Evolutionary conservation across 2,329 filamentous ascomycete genomes (phyloP).

Genomic region (Arthrobotrys sinensis): DNA sequence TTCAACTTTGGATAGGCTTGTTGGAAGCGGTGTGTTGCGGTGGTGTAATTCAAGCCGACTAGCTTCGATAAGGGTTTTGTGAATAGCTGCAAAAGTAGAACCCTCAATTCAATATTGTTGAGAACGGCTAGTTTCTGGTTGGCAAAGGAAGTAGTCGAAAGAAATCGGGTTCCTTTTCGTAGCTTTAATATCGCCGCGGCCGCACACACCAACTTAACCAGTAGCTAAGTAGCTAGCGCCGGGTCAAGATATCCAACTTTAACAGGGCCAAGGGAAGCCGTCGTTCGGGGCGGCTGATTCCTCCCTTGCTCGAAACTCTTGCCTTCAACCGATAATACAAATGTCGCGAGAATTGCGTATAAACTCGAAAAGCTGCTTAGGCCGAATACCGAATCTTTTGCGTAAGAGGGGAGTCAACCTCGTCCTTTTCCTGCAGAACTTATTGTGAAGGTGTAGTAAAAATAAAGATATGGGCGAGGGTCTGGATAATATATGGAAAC

Average conservation of each 20-base stretch:
- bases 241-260: conserved; percentile 51
- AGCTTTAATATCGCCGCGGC: conserved; percentile 51
- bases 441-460: conserved; percentile 58
- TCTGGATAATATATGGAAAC: conserved; percentile 61
- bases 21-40: conserved; percentile 50
- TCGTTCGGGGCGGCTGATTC: conserved; percentile 36
- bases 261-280: conserved; percentile 45
- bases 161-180: conserved; percentile 50
- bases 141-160: conserved; percentile 33
- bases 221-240: conserved; percentile 46
- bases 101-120: conserved; percentile 17
- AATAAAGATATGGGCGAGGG: conserved; percentile 61
- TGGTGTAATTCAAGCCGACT: conserved; percentile 8
- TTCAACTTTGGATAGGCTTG: conserved; percentile 20
- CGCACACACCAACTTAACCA: conserved; percentile 39
- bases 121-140: conserved; percentile 29
- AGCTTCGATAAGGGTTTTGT: conserved; percentile 14
- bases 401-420: conserved; percentile 27
- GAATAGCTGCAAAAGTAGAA: conserved; percentile 30
- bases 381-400: conserved; percentile 40
- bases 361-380: conserved; percentile 31
- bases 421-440: conserved; percentile 44
- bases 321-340: conserved; percentile 47
- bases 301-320: conserved; percentile 52
- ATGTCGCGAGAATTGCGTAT: conserved; percentile 61